Conservation (phyloP, 2,329 filamentous ascomycete species). For the Didymella lethalis region DNA sequence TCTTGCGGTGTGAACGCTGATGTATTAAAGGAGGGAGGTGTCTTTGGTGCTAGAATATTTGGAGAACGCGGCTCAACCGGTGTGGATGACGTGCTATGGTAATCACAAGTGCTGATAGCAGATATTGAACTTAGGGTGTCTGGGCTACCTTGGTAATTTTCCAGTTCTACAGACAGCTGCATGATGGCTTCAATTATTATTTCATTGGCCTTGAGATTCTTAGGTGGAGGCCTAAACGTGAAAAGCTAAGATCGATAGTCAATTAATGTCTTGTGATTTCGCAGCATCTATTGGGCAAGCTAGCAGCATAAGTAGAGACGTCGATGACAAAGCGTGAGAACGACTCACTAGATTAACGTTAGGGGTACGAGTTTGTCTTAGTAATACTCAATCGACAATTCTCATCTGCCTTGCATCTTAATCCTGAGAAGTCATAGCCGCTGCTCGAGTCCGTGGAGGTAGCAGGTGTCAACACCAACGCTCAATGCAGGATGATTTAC, state of each 20-base stretch:
- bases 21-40: background rate
- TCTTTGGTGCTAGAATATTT: background rate
- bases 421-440: background rate
- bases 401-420: background rate
- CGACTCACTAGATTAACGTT: background rate
- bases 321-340: too few relatives aligned
- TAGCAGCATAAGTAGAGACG: background rate
- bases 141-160: background rate
- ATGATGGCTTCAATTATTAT: background rate
- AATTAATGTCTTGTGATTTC: background rate
- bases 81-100: background rate
- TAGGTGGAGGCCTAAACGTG: background rate
- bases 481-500: background rate
- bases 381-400: background rate
- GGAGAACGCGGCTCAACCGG: background rate
- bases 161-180: background rate
- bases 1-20: background rate
- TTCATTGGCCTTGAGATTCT: background rate
- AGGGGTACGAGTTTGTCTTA: background rate
- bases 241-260: background rate
- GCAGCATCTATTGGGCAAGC: background rate
- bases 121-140: background rate
- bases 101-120: background rate
- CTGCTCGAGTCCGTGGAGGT: background rate
- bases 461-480: background rate